Evolutionary conservation across 192 early-diverging fungal species (phyloP).

Genomic region (Irineochytrium annulatum): DNA sequence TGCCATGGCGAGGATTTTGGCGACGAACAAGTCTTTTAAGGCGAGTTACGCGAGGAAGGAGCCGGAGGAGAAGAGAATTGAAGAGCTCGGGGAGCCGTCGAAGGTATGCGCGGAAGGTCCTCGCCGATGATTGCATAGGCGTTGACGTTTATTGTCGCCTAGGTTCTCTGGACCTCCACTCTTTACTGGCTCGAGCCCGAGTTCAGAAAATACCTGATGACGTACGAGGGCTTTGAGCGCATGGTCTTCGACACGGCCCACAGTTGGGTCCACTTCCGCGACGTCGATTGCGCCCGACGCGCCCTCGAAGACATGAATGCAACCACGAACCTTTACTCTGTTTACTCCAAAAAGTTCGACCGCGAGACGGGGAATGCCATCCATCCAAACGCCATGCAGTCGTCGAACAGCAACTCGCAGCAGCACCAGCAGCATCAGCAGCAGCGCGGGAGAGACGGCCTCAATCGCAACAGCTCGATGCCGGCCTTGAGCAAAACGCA

Average conservation of each 20-base stretch:
- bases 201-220: slow-evolving; percentile 6
- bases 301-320: slow-evolving; percentile 5
- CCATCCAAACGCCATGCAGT: too few relatives aligned
- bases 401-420: too few relatives aligned
- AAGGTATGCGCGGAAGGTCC: slow-evolving; percentile 6
- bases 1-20: slow-evolving; percentile 10
- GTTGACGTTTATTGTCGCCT: background rate
- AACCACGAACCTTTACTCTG: slow-evolving; percentile 16
- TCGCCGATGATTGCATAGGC: background rate
- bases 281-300: slow-evolving; percentile 5
- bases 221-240: slow-evolving; percentile 11
- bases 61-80: slow-evolving; percentile 22
- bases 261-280: slow-evolving; percentile 17
- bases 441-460: background rate
- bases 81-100: slow-evolving; percentile 17
- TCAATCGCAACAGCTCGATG: background rate
- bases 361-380: background rate
- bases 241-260: slow-evolving; percentile 19
- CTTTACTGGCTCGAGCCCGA: slow-evolving; percentile 19
- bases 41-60: slow-evolving; percentile 21
- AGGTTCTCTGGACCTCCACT: slow-evolving; percentile 21
- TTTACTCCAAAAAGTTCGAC: slow-evolving; percentile 24
- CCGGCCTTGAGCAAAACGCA: background rate
- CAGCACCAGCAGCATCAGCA: slow-evolving; percentile 3
- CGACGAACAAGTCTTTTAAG: slow-evolving; percentile 1